These are phyloP conservation scores for Oryza meyeriana DNA, from an alignment of 176 grass and related monocot species.

Conservation along the genomic window DNA sequence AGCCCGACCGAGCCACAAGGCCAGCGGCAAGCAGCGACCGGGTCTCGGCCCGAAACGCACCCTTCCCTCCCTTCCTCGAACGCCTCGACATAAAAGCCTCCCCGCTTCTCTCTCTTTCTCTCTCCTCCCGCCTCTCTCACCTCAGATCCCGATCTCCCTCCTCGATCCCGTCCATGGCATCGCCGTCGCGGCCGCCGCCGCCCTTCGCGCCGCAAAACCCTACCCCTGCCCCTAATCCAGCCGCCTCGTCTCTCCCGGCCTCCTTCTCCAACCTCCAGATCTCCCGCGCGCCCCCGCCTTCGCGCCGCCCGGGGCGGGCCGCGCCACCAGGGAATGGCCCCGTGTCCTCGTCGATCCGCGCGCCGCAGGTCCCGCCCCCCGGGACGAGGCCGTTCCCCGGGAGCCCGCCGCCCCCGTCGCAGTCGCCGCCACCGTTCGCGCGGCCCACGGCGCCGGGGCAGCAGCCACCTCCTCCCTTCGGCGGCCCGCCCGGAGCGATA, in stretches of 20 bases:
- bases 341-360: constrained; percentile 2
- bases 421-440: background rate
- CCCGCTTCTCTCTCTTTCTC: background rate
- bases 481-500: background rate
- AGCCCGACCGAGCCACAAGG: no score
- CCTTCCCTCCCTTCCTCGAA: background rate
- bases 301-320: background rate
- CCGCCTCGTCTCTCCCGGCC: background rate
- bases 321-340: constrained; percentile 11
- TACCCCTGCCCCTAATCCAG: background rate
- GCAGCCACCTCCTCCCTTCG: constrained; percentile 24
- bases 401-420: constrained; percentile 19
- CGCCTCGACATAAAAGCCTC: background rate
- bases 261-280: constrained; percentile 36
- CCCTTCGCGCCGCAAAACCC: constrained; percentile 27
- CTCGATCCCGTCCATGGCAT: constrained; percentile 19
- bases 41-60: background rate
- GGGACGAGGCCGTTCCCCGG: constrained; percentile 24
- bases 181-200: constrained; percentile 16
- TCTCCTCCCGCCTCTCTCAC: background rate
- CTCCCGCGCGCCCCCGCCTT: constrained; percentile 30
- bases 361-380: background rate
- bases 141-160: constrained; percentile 50
- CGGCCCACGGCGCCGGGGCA: background rate
- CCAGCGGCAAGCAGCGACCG: no score